Conservation (phyloP, 352 stramenopile genomes). For the Aphanomyces cochlioides region DNA sequence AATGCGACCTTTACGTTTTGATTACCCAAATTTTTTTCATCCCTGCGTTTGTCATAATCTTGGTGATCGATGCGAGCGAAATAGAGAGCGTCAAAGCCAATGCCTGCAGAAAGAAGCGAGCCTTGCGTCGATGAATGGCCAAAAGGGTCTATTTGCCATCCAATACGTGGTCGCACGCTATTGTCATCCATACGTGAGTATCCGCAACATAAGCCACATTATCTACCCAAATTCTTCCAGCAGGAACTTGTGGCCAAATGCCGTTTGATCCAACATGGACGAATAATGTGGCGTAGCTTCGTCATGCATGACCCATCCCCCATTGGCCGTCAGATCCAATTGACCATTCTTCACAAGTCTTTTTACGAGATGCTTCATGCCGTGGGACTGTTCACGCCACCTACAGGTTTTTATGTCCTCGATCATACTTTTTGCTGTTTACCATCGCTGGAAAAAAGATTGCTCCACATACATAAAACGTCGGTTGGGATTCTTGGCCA, state of each 20-base stretch:
- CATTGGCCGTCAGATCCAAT: conserved; percentile 92
- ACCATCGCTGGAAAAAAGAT: conserved; percentile 97
- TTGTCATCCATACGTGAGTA: background rate
- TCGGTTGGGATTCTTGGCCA: conserved; percentile 85
- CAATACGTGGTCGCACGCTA: conserved; percentile 90
- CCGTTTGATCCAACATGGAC: conserved; percentile 98
- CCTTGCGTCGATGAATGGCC: conserved; percentile 90
- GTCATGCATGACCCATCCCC: conserved; percentile 99
- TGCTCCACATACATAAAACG: conserved; percentile 95
- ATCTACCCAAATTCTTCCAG: conserved; percentile 83
- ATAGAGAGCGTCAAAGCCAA: conserved; percentile 96
- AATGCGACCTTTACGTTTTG: background rate
- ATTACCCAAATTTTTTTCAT: conserved; percentile 58
- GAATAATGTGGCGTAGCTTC: conserved; percentile 95
- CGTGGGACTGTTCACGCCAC: conserved; percentile 85
- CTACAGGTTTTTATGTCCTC: background rate
- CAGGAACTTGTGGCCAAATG: conserved; percentile 94
- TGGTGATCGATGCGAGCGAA: conserved; percentile 98
- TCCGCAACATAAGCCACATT: background rate
- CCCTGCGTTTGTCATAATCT: conserved; percentile 88
- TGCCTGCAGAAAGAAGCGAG: conserved; percentile 83
- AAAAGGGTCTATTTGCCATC: conserved; percentile 99
- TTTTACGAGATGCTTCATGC: conserved; percentile 70
- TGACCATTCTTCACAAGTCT: conserved; percentile 88
- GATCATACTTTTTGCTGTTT: background rate